A percentile compares a stretch with the other conserved stretches of the same genome.
phyloP scores from a whole-genome alignment of 2,329 filamentous ascomycete species.

The Sporothrix inflata region DNA sequence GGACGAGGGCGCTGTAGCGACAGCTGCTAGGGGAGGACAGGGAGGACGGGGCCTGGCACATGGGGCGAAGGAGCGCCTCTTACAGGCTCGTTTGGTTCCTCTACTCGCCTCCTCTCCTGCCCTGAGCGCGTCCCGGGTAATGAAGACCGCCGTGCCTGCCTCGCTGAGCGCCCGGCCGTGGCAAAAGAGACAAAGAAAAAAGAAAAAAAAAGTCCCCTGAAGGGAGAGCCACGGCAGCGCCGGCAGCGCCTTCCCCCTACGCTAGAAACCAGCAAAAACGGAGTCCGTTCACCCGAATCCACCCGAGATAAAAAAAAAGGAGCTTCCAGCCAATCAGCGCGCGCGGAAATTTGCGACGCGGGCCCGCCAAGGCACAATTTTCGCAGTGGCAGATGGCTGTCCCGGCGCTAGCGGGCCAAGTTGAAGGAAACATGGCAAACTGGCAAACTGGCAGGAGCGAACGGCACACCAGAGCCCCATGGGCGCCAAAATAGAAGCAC shows the following conservation, averaged over 20 bases:
- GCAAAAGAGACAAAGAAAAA: not conserved
- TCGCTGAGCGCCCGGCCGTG: not conserved
- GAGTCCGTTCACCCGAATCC: constrained; percentile 35
- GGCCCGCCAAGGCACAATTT: constrained; percentile 14
- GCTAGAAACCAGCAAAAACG: constrained; percentile 7
- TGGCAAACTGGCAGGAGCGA: not conserved
- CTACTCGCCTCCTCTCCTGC: not conserved
- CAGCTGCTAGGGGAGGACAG: not conserved
- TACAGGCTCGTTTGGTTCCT: not conserved
- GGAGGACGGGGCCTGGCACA: constrained; percentile 3
- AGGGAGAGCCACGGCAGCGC: constrained; percentile 5
- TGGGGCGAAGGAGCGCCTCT: constrained; percentile 20
- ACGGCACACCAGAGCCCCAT: not conserved
- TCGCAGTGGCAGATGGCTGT: constrained; percentile 16
- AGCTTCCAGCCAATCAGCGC: constrained; percentile 14
- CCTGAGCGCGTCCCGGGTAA: constrained; percentile 8
- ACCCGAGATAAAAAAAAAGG: constrained; percentile 33
- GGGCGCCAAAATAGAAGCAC: not conserved
- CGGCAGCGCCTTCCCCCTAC: constrained; percentile 1
- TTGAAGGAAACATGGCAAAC: constrained; percentile 6
- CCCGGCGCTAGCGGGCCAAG: constrained; percentile 25
- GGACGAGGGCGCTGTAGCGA: not conserved
- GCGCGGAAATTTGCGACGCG: constrained; percentile 9
- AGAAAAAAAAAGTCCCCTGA: not conserved
- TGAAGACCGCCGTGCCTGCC: constrained; percentile 19